Evolutionary conservation across 2,329 filamentous ascomycete genomes (phyloP).

Genomic region (Epichloe uncinata): DNA sequence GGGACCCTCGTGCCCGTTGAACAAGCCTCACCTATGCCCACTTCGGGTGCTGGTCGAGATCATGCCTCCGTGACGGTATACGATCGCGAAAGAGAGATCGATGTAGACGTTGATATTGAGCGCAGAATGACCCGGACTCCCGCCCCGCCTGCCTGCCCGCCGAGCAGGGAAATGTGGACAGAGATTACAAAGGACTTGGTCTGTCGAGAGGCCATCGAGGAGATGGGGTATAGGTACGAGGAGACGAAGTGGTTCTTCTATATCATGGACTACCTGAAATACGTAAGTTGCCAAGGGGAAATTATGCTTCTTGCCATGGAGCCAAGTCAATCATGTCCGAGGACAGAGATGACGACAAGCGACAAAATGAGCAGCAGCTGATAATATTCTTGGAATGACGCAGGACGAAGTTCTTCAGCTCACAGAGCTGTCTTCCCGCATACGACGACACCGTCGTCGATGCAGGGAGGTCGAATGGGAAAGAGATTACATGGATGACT

Average conservation of each 20-base stretch:
- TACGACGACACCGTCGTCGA: conserved; percentile 49
- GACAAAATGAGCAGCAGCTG: not conserved
- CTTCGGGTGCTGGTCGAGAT: conserved; percentile 18
- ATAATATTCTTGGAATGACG: not conserved
- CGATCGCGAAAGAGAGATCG: conserved; percentile 33
- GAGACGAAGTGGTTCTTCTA: conserved; percentile 87
- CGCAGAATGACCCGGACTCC: conserved; percentile 26
- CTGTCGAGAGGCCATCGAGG: conserved; percentile 71
- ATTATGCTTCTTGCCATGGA: not conserved
- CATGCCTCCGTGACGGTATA: conserved; percentile 33
- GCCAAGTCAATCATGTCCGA: not conserved
- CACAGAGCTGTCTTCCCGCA: conserved; percentile 70
- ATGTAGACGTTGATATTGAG: conserved; percentile 44
- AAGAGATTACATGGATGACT: conserved; percentile 39
- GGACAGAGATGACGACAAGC: not conserved
- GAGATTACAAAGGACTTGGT: conserved; percentile 94
- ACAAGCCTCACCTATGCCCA: conserved; percentile 13
- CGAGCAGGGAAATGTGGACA: conserved; percentile 70
- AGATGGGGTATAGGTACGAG: conserved; percentile 75
- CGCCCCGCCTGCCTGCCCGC: conserved; percentile 24
- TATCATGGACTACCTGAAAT: conserved; percentile 76
- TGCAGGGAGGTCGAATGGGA: conserved; percentile 46
- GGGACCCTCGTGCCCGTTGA: conserved; percentile 18
- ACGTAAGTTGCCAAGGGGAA: conserved; percentile 46
- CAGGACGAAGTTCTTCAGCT: conserved; percentile 81